A percentile compares a stretch with the other conserved stretches of the same genome.
Evolutionary conservation across 2,329 filamentous ascomycete species (phyloP).

Genomic region (Trichoderma arundinaceum): DNA sequence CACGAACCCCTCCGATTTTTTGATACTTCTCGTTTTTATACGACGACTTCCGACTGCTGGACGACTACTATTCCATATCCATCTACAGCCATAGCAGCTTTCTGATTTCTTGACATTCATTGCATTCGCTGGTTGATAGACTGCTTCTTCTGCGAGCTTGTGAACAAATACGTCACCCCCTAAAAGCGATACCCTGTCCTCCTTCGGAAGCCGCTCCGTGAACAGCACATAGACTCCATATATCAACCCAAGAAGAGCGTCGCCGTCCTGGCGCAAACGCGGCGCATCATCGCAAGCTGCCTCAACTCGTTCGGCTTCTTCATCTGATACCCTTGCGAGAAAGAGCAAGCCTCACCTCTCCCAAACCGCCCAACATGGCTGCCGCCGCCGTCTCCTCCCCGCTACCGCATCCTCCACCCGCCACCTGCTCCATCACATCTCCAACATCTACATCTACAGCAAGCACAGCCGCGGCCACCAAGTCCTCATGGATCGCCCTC

Average conservation of each 20-base stretch:
- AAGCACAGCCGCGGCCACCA: background rate
- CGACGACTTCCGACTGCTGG: background rate
- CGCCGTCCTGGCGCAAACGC: background rate
- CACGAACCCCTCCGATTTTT: slow-evolving; percentile 20
- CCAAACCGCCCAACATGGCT: slow-evolving; percentile 16
- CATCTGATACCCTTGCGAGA: too few relatives aligned
- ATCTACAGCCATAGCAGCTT: too few relatives aligned
- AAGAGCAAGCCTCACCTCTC: background rate
- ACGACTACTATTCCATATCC: background rate
- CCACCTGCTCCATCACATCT: background rate
- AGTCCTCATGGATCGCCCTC: slow-evolving; percentile 56
- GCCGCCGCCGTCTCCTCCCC: slow-evolving; percentile 14
- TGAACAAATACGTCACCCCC: too few relatives aligned
- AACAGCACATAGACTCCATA: background rate
- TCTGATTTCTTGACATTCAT: too few relatives aligned
- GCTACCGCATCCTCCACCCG: background rate
- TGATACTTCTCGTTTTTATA: background rate
- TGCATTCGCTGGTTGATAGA: too few relatives aligned
- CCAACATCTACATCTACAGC: slow-evolving; percentile 10
- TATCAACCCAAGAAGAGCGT: background rate
- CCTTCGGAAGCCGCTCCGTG: background rate
- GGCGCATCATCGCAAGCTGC: background rate
- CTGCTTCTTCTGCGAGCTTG: too few relatives aligned
- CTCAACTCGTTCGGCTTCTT: background rate
- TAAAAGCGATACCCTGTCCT: too few relatives aligned